Base-by-base conservation (phyloP, 2,329 filamentous ascomycete genomes). In the Botrytis byssoidea region DNA sequence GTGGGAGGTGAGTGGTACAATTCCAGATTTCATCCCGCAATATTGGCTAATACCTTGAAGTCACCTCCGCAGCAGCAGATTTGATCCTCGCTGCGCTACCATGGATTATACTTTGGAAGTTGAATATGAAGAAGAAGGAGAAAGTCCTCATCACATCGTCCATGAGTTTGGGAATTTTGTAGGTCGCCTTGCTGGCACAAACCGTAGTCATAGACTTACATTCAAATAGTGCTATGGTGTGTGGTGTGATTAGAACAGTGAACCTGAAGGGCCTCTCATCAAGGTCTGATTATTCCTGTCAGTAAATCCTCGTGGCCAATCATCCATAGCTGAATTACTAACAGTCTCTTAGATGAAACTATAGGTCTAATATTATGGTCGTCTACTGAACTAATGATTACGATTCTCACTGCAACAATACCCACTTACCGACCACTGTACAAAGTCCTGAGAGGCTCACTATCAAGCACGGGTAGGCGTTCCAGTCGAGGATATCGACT, bases 351-450 rank as follows among this genome's bases (percentile, higher is more conserved):
- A 76, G 74, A 73, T 42, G 75, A 78, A 46, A 81, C 77, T 1
- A 75, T 80, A 37, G 67, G 74, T 25, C 82, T 88, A 1, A 86
- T 85, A 18, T 83, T 86, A 73, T 86, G 85, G 85, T 83, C 82
- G 6, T 81, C 84, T 16, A 78, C 78, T n/a, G 81, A 82, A 74
- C 74, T 77, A 55, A 81, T 78, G 68, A 78, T 77, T 35, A 80
- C 81, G 14, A 82, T 82, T 22, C 76, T 81, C 1, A 80, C 78
- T 61, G 77, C 79, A 18, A 79, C 77, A n/a, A 78, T 81, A 22
- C 79, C 79, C 32, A 76, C 77, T 10, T 73, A 79, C n/a, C 78
- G 78, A 32, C 79, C 79, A 7, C 75, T 81, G 3, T 80, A 76
- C 65, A 73, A 72, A 48, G 25, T 14, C 4, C 14, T 67, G 10